phyloP scores from a whole-genome alignment of 495 filamentous ascomycete species.

The Echria macrotheca region DNA sequence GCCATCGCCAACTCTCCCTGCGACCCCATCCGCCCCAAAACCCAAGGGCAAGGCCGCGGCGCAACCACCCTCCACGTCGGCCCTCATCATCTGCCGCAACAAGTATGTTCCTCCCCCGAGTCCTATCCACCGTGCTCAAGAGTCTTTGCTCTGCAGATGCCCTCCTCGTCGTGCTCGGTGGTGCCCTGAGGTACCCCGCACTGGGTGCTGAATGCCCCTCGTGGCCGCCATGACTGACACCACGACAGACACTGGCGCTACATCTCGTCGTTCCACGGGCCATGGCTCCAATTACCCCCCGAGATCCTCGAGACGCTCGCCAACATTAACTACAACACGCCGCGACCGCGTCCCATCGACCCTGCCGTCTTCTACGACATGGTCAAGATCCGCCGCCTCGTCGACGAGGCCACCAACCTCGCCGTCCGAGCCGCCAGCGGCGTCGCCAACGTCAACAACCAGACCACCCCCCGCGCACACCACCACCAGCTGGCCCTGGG shows the following conservation, averaged over 20 bases:
- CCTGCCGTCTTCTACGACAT: constrained; percentile 77
- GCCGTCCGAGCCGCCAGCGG: constrained; percentile 70
- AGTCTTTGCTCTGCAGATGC: too few relatives aligned
- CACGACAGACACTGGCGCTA: constrained; percentile 67
- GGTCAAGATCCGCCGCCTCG: constrained; percentile 68
- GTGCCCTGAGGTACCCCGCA: background rate
- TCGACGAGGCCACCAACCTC: constrained; percentile 71
- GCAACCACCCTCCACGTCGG: constrained; percentile 5
- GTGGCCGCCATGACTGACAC: constrained; percentile 3
- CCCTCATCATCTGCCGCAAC: constrained; percentile 18
- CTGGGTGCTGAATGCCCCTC: background rate
- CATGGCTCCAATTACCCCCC: constrained; percentile 79
- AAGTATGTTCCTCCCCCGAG: too few relatives aligned
- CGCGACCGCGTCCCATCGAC: constrained; percentile 69
- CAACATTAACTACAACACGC: constrained; percentile 69
- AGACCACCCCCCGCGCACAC: constrained; percentile 48
- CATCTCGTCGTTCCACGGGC: constrained; percentile 78
- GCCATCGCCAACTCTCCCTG: too few relatives aligned
- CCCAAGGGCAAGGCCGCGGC: constrained; percentile 6
- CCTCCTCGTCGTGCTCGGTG: too few relatives aligned
- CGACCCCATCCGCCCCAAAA: too few relatives aligned
- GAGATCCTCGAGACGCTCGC: constrained; percentile 75
- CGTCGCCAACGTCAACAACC: constrained; percentile 56
- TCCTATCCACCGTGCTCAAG: too few relatives aligned
- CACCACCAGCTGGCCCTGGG: constrained; percentile 54